Conservation (phyloP, 805 yeast species). For the Candida vartiovaarae region DNA sequence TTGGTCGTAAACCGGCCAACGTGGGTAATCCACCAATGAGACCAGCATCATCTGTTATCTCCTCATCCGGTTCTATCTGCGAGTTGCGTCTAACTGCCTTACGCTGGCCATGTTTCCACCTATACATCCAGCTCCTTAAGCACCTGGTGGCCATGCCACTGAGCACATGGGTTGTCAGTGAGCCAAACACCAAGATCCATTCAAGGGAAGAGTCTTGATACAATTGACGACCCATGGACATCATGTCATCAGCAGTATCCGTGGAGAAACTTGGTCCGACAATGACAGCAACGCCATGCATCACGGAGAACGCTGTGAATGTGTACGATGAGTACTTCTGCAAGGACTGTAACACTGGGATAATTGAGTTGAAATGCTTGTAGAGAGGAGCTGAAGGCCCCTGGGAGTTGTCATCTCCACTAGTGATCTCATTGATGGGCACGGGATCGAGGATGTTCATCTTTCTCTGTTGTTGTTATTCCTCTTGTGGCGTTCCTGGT, state of each 20-base stretch:
- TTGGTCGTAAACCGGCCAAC: slow-evolving; percentile 48
- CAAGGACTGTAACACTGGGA: slow-evolving; percentile 3
- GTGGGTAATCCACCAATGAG: slow-evolving; percentile 48
- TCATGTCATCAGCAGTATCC: slow-evolving; percentile 41
- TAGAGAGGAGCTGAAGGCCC: background rate
- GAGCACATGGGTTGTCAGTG: slow-evolving; percentile 40
- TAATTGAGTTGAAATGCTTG: background rate
- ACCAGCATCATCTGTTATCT: slow-evolving; percentile 39
- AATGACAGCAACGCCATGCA: slow-evolving; percentile 51
- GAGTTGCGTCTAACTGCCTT: background rate
- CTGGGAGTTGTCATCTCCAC: too few species aligned
- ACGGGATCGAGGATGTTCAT: too few species aligned
- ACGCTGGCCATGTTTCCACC: slow-evolving; percentile 18
- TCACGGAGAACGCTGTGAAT: slow-evolving; percentile 46
- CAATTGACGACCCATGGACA: slow-evolving; percentile 53
- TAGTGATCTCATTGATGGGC: too few species aligned
- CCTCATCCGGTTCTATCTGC: slow-evolving; percentile 3
- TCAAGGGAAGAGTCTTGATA: slow-evolving; percentile 54
- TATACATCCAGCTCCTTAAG: slow-evolving; percentile 26
- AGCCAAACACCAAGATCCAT: slow-evolving; percentile 37
- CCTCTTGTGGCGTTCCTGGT: too few species aligned
- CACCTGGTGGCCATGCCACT: slow-evolving; percentile 45
- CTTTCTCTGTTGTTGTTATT: too few species aligned
- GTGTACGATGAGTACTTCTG: slow-evolving; percentile 61
- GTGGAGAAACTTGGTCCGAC: slow-evolving; percentile 44